A percentile compares a stretch with the other conserved stretches of the same genome.
These are phyloP conservation scores for Citrullus colocynthis DNA, from an alignment of 306 rosid species.

Conservation along the genomic window DNA sequence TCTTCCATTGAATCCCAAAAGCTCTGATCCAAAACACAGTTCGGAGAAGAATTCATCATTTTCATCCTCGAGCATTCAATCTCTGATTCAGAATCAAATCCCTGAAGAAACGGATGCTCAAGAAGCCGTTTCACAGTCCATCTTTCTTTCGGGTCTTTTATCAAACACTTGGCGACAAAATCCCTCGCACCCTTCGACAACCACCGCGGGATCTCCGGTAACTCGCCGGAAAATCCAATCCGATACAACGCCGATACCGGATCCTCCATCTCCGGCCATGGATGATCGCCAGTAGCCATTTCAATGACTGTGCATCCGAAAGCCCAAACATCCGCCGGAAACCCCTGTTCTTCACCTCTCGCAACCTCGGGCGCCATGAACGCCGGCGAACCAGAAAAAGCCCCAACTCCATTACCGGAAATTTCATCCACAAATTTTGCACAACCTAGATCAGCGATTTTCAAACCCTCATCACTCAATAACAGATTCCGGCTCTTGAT, in stretches of 20 bases:
- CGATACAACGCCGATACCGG: constrained; percentile 30
- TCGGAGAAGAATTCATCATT: constrained; percentile 27
- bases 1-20: constrained; percentile 30
- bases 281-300: constrained; percentile 31
- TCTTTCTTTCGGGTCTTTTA: constrained; percentile 27
- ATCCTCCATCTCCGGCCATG: constrained; percentile 24
- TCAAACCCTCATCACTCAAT: constrained; percentile 10
- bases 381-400: constrained; percentile 41
- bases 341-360: constrained; percentile 30
- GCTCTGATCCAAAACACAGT: constrained; percentile 33
- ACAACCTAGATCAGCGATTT: constrained; percentile 47
- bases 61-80: not conserved
- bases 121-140: constrained; percentile 31
- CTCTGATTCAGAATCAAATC: not conserved
- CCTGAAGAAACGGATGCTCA: constrained; percentile 33
- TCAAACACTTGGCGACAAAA: constrained; percentile 30
- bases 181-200: constrained; percentile 27
- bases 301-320: constrained; percentile 50
- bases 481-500: constrained; percentile 39
- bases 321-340: constrained; percentile 39
- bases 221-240: constrained; percentile 27
- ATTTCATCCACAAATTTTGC: constrained; percentile 19
- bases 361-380: constrained; percentile 48
- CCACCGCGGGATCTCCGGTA: constrained; percentile 19
- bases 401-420: not conserved